Conservation (phyloP, 257 asterid genomes). For the Verbascum thapsus region DNA sequence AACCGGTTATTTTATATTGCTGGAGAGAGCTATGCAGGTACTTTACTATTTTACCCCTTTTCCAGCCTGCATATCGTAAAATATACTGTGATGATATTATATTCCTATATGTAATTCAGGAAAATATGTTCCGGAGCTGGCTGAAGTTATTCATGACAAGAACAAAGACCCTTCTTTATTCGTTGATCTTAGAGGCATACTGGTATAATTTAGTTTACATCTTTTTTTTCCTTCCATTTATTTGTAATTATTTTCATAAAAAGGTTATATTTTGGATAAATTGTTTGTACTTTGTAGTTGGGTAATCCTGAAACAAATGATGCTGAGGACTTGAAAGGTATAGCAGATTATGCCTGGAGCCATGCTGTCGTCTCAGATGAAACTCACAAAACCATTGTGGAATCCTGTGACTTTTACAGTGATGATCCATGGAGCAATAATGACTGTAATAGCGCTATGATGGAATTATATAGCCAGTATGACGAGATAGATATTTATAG, state of each 20-base stretch:
- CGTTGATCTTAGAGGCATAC: conserved; percentile 77
- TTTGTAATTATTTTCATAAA: neutral
- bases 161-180: conserved; percentile 60
- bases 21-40: conserved; percentile 96
- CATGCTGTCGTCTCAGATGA: conserved; percentile 95
- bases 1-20: conserved; percentile 63
- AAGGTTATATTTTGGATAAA: neutral
- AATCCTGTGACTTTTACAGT: conserved; percentile 70
- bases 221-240: neutral
- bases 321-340: conserved; percentile 90
- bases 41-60: neutral
- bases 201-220: conserved; percentile 46
- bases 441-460: conserved; percentile 51
- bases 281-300: conserved; percentile 51
- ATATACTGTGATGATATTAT: neutral
- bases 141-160: conserved; percentile 73
- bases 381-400: conserved; percentile 59
- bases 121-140: conserved; percentile 84
- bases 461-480: conserved; percentile 70
- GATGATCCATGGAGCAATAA: conserved; percentile 57
- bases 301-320: conserved; percentile 88
- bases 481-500: conserved; percentile 82
- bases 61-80: neutral
- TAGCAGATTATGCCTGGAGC: conserved; percentile 96
- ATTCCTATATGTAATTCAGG: conserved; percentile 40